Base-by-base conservation (phyloP, 2,329 filamentous ascomycete species). In the Aaosphaeria pasadenensis region DNA sequence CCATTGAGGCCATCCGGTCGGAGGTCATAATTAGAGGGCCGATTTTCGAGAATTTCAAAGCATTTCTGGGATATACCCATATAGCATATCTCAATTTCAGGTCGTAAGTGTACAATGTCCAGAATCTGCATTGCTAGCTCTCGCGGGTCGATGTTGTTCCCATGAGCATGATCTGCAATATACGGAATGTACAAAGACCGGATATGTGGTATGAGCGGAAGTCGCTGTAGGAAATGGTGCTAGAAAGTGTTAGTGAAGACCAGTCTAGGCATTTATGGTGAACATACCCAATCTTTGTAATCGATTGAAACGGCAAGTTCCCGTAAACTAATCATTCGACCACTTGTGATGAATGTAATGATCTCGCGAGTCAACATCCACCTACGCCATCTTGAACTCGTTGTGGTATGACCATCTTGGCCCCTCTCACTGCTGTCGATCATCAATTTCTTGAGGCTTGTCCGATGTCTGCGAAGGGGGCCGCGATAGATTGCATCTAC, bases 161-260 rank as follows among this genome's bases (percentile, higher is more conserved):
- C 69, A 64, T 83, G 77, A 6, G 82, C 75, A 54, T 85, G 81
- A 45, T 86, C 81, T 29, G 80, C 77, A 47, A 90, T 82, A 61
- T 84, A 81, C 6, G 86, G 82, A 41, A 91, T 80, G 62, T 90
- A 86, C 4, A 91, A 72, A 7, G 85, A 86, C 17, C 84, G 83
- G 33, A 94, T 77, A 47, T 87, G 83, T 0, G 85, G 80, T 44
- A 91, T 77, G 45, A 83, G 80, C 0, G 87, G 87, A 7, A 94
- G 78, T 39, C 85, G 77, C 64, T 89, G 87, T 6, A 94, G 78
- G 72, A 94, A 89, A 53, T 82, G 85, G 69, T 94, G 89, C 87
- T 89, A 47, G 46, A 47, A 33, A 29, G 5, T 44, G 55, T 52
- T 49, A 49, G 50, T 30, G 11, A 28, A 11, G 17, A 24, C 17